These are phyloP conservation scores for Neurospora discreta DNA, from an alignment of 495 filamentous ascomycete genomes.

Conservation along the genomic window DNA sequence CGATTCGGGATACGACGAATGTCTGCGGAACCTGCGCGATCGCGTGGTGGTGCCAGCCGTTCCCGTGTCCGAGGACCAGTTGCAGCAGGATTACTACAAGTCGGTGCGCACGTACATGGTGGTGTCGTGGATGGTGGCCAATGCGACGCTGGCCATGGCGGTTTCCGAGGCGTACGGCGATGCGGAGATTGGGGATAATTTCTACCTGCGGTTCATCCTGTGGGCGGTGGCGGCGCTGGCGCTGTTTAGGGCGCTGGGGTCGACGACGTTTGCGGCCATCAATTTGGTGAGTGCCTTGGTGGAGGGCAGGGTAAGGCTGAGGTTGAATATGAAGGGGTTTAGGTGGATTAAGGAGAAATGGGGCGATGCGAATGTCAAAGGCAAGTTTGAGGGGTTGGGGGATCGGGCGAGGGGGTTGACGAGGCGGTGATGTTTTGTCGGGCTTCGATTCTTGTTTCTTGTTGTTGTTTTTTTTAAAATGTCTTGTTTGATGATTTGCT, in stretches of 20 bases:
- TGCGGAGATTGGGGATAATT: constrained; percentile 61
- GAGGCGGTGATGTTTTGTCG: background rate
- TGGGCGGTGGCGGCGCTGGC: constrained; percentile 87
- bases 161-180: constrained; percentile 77
- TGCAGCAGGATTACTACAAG: constrained; percentile 97
- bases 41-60: constrained; percentile 66
- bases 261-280: constrained; percentile 69
- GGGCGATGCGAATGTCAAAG: constrained; percentile 54
- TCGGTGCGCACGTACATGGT: constrained; percentile 98
- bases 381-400: constrained; percentile 32
- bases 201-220: constrained; percentile 85
- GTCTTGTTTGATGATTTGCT: constrained; percentile 9
- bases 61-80: constrained; percentile 57
- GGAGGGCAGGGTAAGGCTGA: constrained; percentile 68
- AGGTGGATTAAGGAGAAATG: constrained; percentile 31
- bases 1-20: constrained; percentile 94
- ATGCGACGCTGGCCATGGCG: constrained; percentile 86
- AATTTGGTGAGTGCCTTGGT: constrained; percentile 74
- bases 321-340: constrained; percentile 38
- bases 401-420: constrained; percentile 20
- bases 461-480: no score
- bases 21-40: constrained; percentile 90
- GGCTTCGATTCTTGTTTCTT: constrained; percentile 8
- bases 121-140: constrained; percentile 86
- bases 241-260: constrained; percentile 70